Evolutionary conservation across 164 flowering plant genomes (phyloP), one percentile per base, ranked within the genome.

Genomic region (Piper betle): DNA sequence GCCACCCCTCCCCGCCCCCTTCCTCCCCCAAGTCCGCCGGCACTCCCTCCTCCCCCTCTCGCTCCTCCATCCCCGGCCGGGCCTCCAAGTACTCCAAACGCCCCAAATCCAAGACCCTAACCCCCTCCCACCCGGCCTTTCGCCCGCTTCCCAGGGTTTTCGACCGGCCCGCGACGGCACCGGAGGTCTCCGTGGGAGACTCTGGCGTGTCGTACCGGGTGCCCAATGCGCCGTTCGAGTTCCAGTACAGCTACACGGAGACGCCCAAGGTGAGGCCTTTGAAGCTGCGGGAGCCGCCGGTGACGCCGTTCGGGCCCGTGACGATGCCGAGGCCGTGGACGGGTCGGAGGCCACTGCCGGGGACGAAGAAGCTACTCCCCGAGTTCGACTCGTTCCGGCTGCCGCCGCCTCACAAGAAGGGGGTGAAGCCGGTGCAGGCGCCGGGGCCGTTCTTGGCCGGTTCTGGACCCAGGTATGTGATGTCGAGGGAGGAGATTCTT

Each of bases 381-480:
- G 61, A 67, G 50, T 62, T 67, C 13, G 65, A 62, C 50, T 67
- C 65, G 4, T 67, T 67, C 38, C 43, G 50, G 39, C 46, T 67
- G 61, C 65, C 65, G 39, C 65, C 70, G 9, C 61, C 70, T 0
- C 58, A 79, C 62, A 88, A 90, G 79, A 90, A 93, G 65, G 96
- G 97, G 42, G 89, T 90, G 20, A 93, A 86, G 78, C 81, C 92
- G 0, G 94, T 93, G 33, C 97, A 93, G 82, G 59, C 79, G 15
- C 97, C 97, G 9, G 96, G 97, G 13, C 99, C 97, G 5, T 93
- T 60, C 58, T 57, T 88, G 69, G 73, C 87, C 0, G 97, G 99
- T 39, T 66, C 85, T 0, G 92, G 91, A 0, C 96, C 97, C 15
- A 64, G 57, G 67, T 46, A 64, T 20, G 61, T 42, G 53, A 37